phyloP scores from a whole-genome alignment of 2,329 filamentous ascomycete species.

The Trichoderma sp. region DNA sequence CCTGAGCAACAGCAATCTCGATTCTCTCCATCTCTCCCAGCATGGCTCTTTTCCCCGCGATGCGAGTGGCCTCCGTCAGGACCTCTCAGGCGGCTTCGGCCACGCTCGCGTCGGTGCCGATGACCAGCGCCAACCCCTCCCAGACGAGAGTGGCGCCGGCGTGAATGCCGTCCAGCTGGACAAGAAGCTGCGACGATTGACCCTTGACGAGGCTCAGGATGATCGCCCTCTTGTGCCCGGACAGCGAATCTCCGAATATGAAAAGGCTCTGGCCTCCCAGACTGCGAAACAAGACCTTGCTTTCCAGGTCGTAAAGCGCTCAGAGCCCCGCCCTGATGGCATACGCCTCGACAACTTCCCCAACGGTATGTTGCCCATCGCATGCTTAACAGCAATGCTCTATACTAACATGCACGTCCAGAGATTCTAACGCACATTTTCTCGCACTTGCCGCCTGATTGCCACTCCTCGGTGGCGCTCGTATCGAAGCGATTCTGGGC shows the following conservation, averaged over 20 bases:
- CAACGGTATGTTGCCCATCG: slow-evolving; percentile 68
- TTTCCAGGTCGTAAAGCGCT: slow-evolving; percentile 60
- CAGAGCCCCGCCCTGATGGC: slow-evolving; percentile 45
- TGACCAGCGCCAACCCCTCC: slow-evolving; percentile 2
- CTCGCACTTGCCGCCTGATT: slow-evolving; percentile 85
- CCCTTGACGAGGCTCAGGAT: slow-evolving; percentile 38
- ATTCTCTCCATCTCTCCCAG: slow-evolving; percentile 49
- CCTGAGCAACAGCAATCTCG: slow-evolving; percentile 44
- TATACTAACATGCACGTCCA: slow-evolving; percentile 44
- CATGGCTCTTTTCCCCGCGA: slow-evolving; percentile 59
- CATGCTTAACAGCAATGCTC: neutral
- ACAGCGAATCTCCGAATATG: slow-evolving; percentile 63
- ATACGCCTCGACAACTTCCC: slow-evolving; percentile 65
- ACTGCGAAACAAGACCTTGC: slow-evolving; percentile 53
- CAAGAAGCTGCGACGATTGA: slow-evolving; percentile 59
- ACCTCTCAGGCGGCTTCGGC: slow-evolving; percentile 41
- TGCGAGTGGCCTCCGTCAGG: slow-evolving; percentile 45
- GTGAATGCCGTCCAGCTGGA: slow-evolving; percentile 52
- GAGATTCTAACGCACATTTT: slow-evolving; percentile 91
- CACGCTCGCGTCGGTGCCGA: slow-evolving; percentile 38
- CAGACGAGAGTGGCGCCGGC: slow-evolving; percentile 29
- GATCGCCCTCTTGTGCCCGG: slow-evolving; percentile 46
- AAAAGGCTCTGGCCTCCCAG: slow-evolving; percentile 58
- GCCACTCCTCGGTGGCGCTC: slow-evolving; percentile 78
- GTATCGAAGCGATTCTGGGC: slow-evolving; percentile 87